These are phyloP conservation scores for Gymnopilus dilepis DNA, from an alignment of 768 basidiomycete genomes.

Conservation along the genomic window DNA sequence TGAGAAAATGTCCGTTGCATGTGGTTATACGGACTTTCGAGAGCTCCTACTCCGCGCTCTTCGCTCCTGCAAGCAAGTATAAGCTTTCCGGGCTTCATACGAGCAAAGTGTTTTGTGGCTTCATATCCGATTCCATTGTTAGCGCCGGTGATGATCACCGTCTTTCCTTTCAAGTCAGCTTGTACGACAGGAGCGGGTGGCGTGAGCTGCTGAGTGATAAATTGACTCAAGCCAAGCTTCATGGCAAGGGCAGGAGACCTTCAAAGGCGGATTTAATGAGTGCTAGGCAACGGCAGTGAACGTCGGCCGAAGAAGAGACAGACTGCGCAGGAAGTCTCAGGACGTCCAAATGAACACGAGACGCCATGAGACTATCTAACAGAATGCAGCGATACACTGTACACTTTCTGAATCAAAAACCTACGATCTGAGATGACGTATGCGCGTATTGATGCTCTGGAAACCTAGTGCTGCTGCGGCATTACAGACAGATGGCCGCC, in stretches of 20 bases:
- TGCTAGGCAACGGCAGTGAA: background rate
- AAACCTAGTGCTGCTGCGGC: too few species aligned
- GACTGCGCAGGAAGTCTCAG: background rate
- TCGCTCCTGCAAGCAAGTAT: constrained; percentile 45
- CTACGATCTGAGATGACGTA: constrained; percentile 2
- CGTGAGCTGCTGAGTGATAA: constrained; percentile 29
- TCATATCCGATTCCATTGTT: constrained; percentile 58
- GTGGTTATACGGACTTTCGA: constrained; percentile 33
- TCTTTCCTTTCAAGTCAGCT: constrained; percentile 46
- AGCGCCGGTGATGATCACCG: constrained; percentile 53
- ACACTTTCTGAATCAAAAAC: background rate
- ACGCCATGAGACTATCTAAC: too few species aligned
- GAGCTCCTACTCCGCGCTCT: constrained; percentile 40
- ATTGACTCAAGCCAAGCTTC: constrained; percentile 24
- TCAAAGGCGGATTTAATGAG: background rate
- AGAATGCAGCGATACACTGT: too few species aligned
- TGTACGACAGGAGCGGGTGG: constrained; percentile 33
- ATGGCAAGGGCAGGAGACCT: constrained; percentile 5
- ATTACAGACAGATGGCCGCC: too few species aligned
- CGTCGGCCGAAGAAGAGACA: background rate
- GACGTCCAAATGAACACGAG: background rate
- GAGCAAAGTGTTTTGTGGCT: constrained; percentile 49
- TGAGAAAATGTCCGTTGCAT: background rate
- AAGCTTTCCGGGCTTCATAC: constrained; percentile 45
- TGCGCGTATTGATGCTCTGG: background rate